These are phyloP conservation scores for Acrasis kona DNA, from an alignment of 78 protist species.

Conservation along the genomic window DNA sequence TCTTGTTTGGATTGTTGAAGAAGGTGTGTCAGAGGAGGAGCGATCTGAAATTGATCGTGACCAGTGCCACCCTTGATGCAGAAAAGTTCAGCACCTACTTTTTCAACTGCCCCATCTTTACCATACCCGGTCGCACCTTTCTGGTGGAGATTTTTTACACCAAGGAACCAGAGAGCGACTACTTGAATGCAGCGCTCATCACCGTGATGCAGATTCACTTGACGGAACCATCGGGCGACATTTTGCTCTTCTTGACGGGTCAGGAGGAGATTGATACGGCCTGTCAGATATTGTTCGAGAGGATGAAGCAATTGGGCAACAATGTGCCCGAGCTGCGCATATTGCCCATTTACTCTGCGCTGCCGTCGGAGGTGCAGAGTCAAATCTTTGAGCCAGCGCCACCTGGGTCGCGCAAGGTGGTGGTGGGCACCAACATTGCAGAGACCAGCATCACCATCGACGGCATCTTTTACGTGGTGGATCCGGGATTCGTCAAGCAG, in stretches of 20 bases:
- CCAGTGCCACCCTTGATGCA: slow-evolving; percentile 97
- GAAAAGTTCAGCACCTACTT: slow-evolving; percentile 92
- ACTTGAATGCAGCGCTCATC: slow-evolving; percentile 91
- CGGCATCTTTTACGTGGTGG: slow-evolving; percentile 51
- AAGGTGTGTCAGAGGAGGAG: slow-evolving; percentile 38
- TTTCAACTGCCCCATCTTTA: slow-evolving; percentile 74
- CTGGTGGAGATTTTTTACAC: slow-evolving; percentile 88
- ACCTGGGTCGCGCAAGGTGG: slow-evolving; percentile 56
- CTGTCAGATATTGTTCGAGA: slow-evolving; percentile 85
- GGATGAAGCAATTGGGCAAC: slow-evolving; percentile 79
- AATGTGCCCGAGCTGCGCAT: slow-evolving; percentile 78
- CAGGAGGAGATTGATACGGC: slow-evolving; percentile 98
- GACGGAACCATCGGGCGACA: slow-evolving; percentile 94
- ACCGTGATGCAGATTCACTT: slow-evolving; percentile 94
- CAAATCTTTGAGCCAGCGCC: slow-evolving; percentile 92
- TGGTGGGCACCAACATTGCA: slow-evolving; percentile 77
- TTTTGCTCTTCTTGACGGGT: slow-evolving; percentile 94
- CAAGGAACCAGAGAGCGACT: slow-evolving; percentile 89
- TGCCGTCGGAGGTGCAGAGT: slow-evolving; percentile 89
- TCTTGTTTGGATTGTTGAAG: slow-evolving; percentile 94
- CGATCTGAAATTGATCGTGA: slow-evolving; percentile 89
- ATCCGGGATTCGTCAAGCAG: slow-evolving; percentile 82
- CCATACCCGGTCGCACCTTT: slow-evolving; percentile 87
- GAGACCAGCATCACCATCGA: slow-evolving; percentile 83
- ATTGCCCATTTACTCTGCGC: slow-evolving; percentile 81